Conservation (phyloP, 1,139 yeast species). For the Williopsis jadinii region DNA sequence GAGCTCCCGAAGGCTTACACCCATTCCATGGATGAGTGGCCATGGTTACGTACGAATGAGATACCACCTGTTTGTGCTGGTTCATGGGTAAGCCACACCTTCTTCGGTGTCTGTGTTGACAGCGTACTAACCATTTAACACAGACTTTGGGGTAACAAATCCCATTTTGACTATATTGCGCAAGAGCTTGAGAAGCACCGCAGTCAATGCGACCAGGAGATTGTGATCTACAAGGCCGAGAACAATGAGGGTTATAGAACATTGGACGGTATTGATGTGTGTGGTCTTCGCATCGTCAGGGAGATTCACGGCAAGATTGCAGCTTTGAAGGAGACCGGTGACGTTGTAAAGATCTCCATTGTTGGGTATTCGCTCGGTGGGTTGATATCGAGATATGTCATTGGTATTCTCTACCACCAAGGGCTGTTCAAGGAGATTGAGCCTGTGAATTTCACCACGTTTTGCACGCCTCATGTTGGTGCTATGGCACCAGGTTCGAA, state of each 20-base stretch:
- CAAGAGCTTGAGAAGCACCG: slow-evolving; percentile 17
- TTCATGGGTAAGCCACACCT: slow-evolving; percentile 55
- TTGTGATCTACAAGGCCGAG: slow-evolving; percentile 50
- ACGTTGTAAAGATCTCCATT: slow-evolving; percentile 53
- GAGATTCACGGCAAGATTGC: slow-evolving; percentile 51
- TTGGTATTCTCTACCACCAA: slow-evolving; percentile 56
- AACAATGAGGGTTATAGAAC: slow-evolving; percentile 64
- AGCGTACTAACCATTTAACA: not conserved
- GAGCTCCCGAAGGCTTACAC: too few relatives aligned
- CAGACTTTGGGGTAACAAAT: slow-evolving; percentile 68
- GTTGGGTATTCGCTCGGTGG: slow-evolving; percentile 86
- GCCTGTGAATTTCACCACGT: slow-evolving; percentile 62
- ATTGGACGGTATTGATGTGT: slow-evolving; percentile 80
- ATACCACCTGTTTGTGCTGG: slow-evolving; percentile 60
- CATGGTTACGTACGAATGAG: too few relatives aligned
- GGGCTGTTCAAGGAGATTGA: slow-evolving; percentile 41
- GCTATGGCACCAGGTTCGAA: slow-evolving; percentile 55
- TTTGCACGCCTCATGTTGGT: slow-evolving; percentile 83
- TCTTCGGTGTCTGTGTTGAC: not conserved
- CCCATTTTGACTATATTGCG: slow-evolving; percentile 57
- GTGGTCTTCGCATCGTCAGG: slow-evolving; percentile 68
- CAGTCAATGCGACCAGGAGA: slow-evolving; percentile 8
- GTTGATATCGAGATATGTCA: slow-evolving; percentile 64
- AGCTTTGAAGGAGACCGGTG: slow-evolving; percentile 23
- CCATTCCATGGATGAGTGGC: too few relatives aligned